Evolutionary conservation across 2,329 filamentous ascomycete genomes (phyloP).

Genomic region (Fusarium stilboides): DNA sequence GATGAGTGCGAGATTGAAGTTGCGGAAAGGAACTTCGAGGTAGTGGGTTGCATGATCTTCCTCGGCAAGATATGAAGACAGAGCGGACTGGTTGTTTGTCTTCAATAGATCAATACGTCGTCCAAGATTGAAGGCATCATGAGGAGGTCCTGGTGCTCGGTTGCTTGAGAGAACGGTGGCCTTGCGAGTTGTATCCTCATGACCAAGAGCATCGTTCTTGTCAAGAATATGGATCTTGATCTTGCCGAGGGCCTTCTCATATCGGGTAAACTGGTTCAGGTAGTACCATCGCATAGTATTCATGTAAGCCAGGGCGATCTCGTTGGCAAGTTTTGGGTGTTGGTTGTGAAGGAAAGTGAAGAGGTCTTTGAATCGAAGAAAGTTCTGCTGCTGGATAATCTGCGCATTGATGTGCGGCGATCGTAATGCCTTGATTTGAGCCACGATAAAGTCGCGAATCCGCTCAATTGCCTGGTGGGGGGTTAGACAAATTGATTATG

Average conservation of each 20-base stretch:
- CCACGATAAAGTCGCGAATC: conserved; percentile 93
- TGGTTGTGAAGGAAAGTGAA: conserved; percentile 88
- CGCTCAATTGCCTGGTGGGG: conserved; percentile 82
- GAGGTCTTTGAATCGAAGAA: conserved; percentile 89
- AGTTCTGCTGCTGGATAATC: conserved; percentile 93
- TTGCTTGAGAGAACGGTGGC: conserved; percentile 69
- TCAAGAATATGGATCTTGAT: conserved; percentile 88
- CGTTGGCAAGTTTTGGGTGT: conserved; percentile 85
- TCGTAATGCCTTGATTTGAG: conserved; percentile 92
- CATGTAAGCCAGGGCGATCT: conserved; percentile 94
- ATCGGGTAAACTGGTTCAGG: conserved; percentile 89
- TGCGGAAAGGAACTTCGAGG: conserved; percentile 90
- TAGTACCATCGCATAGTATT: conserved; percentile 99
- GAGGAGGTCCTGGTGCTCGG: conserved; percentile 68
- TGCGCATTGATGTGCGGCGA: conserved; percentile 98
- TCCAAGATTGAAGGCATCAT: conserved; percentile 92
- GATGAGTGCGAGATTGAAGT: conserved; percentile 93
- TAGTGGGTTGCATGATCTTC: conserved; percentile 90
- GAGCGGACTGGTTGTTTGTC: conserved; percentile 78
- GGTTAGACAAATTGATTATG: conserved; percentile 15
- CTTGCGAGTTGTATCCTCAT: conserved; percentile 80
- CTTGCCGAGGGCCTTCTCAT: conserved; percentile 86
- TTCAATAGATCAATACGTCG: conserved; percentile 87
- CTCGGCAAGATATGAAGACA: conserved; percentile 91
- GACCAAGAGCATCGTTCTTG: conserved; percentile 85